Conservation (phyloP, 2,329 filamentous ascomycete species). For the Xylaria arbuscula region DNA sequence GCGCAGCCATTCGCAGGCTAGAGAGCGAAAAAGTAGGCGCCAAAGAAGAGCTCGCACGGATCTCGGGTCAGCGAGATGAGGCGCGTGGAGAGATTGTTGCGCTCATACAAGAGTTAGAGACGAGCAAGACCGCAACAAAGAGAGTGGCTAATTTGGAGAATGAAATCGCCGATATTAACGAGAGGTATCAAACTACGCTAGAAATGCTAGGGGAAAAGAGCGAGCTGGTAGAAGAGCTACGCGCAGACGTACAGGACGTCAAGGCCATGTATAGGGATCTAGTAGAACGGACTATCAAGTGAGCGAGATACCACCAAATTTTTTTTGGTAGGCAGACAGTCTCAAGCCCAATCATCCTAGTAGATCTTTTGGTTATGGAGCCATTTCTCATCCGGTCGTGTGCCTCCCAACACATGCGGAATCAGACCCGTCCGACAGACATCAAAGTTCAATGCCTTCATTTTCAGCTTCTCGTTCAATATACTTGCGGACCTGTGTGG, state of each 20-base stretch:
- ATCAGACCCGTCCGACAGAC: not conserved
- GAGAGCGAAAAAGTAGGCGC: slow-evolving; percentile 91
- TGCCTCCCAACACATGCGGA: slow-evolving; percentile 13
- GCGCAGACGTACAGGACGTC: slow-evolving; percentile 88
- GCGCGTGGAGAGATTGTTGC: slow-evolving; percentile 90
- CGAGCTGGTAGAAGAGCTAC: slow-evolving; percentile 91
- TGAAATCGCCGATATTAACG: slow-evolving; percentile 75
- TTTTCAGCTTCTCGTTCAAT: slow-evolving; percentile 82
- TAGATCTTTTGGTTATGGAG: slow-evolving; percentile 35
- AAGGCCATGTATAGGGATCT: slow-evolving; percentile 97
- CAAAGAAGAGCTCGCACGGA: slow-evolving; percentile 84
- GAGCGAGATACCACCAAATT: slow-evolving; percentile 42
- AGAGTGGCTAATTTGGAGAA: slow-evolving; percentile 73
- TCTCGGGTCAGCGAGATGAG: slow-evolving; percentile 89
- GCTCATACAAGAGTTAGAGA: slow-evolving; percentile 87
- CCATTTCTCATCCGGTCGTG: slow-evolving; percentile 26
- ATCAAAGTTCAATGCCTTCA: slow-evolving; percentile 77
- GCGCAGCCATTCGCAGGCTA: slow-evolving; percentile 86
- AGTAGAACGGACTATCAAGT: slow-evolving; percentile 84
- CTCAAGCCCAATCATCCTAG: slow-evolving; percentile 19
- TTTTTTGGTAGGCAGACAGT: slow-evolving; percentile 28
- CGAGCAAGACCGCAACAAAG: slow-evolving; percentile 68
- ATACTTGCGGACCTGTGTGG: slow-evolving; percentile 74
- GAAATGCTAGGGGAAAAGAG: slow-evolving; percentile 98
- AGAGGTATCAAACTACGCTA: slow-evolving; percentile 87